Evolutionary conservation across 306 rosid species (phyloP), one percentile per base, ranked within the genome.

Genomic region (Malus sylvestris): DNA sequence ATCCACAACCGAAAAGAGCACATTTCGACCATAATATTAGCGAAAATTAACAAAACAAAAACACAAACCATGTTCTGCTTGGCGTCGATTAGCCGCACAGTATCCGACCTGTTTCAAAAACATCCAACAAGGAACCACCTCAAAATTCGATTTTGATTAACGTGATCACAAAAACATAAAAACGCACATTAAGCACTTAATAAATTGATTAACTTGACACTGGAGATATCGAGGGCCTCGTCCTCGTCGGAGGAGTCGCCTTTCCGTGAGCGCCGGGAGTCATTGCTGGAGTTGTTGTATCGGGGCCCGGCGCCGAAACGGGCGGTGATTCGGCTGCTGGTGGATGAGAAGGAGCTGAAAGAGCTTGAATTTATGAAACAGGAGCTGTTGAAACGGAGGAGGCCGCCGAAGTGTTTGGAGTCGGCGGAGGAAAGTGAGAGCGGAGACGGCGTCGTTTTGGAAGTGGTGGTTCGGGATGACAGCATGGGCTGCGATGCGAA

Each of bases 41-140:
- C 10, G 5, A 70, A 35, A 18, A 3, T n/a, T 42, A 22, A 13
- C 44, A 57, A 1, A 5, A 9, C 45, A 77, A 27, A 40, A 10
- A 19, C 16, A 58, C 62, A 58, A 65, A 96, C 99, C 99, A 96
- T 96, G 72, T 91, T 91, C 86, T 96, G 98, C 80, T 78, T 80
- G 80, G 80, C 85, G 74, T 92, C 99, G 80, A 96, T 92, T 68
- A 96, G 91, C 87, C 99, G 89, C 81, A 96, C 98, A 20, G 87
- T 53, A 78, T 67, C 86, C 64, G 99, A 90, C 93, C 99, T 95
- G 86, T 80, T 84, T 75, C 76, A 83, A 74, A 65, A n/a, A 40
- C 79, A 80, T 29, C 76, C 68, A 79, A 75, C 68, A 38, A 80
- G 75, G 29, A 35, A 49, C 16, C 51, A 77, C 35, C 60, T 29